phyloP scores from a whole-genome alignment of 2,329 filamentous ascomycete species.

The Epichloe gansuensis region DNA sequence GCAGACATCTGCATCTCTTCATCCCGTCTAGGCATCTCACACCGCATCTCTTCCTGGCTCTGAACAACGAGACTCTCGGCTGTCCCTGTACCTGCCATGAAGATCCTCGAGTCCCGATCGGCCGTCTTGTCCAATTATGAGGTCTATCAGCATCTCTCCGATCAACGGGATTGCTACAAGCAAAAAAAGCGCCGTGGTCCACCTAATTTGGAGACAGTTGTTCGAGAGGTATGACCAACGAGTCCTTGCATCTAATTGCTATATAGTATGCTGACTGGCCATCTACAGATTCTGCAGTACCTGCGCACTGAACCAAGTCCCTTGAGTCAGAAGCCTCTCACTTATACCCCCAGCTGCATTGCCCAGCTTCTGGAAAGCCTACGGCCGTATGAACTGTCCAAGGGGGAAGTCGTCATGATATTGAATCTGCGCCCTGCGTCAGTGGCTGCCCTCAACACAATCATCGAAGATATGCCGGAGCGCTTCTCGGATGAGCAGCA shows the following conservation, averaged over 20 bases:
- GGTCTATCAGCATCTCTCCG: conserved; percentile 52
- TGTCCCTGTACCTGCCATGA: conserved; percentile 31
- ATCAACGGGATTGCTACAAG: conserved; percentile 41
- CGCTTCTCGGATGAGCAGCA: conserved; percentile 49
- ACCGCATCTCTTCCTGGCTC: not conserved
- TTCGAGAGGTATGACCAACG: conserved; percentile 43
- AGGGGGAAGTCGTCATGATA: conserved; percentile 57
- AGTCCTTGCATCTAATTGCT: not conserved
- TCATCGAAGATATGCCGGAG: conserved; percentile 52
- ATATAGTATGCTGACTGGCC: not conserved
- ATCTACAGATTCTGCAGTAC: conserved; percentile 44
- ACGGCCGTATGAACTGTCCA: conserved; percentile 46
- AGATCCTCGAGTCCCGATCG: conserved; percentile 59
- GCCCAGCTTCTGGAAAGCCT: conserved; percentile 40
- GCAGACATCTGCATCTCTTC: not conserved
- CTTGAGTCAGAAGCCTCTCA: conserved; percentile 39
- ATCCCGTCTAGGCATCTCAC: not conserved
- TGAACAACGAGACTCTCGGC: not conserved
- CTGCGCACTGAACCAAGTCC: conserved; percentile 42
- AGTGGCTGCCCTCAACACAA: conserved; percentile 44
- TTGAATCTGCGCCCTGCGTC: conserved; percentile 50
- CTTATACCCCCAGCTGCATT: conserved; percentile 41
- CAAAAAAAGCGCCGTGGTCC: conserved; percentile 37
- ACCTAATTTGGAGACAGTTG: conserved; percentile 45
- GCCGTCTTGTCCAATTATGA: conserved; percentile 61